Percentiles rank a stretch among this genome's conserved stretches.
phyloP scores from a whole-genome alignment of 177 flowering plant genomes.

The Tripterygium wilfordii region DNA sequence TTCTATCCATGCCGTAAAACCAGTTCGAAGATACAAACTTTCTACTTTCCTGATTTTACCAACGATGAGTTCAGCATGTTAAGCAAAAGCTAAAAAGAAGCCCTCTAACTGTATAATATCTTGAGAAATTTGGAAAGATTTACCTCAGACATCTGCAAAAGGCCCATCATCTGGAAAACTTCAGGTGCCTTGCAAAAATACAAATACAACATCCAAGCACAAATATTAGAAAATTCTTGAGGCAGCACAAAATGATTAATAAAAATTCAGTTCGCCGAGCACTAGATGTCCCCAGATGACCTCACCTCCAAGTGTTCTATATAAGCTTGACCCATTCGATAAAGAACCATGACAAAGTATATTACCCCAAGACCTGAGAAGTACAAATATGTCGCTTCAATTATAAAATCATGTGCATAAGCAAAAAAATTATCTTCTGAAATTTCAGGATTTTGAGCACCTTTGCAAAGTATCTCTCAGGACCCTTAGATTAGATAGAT shows the following conservation, averaged over 20 bases:
- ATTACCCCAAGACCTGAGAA: too few species aligned
- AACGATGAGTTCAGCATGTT: too few species aligned
- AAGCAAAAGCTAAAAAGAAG: too few species aligned
- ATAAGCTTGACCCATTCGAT: constrained; percentile 93
- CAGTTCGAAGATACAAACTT: too few species aligned
- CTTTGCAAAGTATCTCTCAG: too few species aligned
- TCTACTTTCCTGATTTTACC: too few species aligned
- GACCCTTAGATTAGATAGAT: background rate
- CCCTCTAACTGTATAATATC: too few species aligned
- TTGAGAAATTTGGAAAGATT: background rate
- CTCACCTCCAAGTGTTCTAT: constrained; percentile 76
- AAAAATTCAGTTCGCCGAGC: background rate
- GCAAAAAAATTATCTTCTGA: too few species aligned
- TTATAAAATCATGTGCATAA: background rate
- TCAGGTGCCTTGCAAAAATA: constrained; percentile 74
- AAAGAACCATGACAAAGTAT: too few species aligned
- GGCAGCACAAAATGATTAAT: constrained; percentile 1
- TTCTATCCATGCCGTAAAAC: too few species aligned
- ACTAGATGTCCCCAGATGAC: constrained; percentile 8
- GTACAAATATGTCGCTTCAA: background rate
- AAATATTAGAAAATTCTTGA: constrained; percentile 12
- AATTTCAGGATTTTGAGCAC: too few species aligned
- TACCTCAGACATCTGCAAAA: constrained; percentile 74
- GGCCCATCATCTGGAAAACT: constrained; percentile 91
- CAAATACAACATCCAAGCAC: constrained; percentile 79